Evolutionary conservation across 768 basidiomycete species (phyloP), one percentile per base, ranked within the genome.

Genomic region (Coprinopsis sp.): DNA sequence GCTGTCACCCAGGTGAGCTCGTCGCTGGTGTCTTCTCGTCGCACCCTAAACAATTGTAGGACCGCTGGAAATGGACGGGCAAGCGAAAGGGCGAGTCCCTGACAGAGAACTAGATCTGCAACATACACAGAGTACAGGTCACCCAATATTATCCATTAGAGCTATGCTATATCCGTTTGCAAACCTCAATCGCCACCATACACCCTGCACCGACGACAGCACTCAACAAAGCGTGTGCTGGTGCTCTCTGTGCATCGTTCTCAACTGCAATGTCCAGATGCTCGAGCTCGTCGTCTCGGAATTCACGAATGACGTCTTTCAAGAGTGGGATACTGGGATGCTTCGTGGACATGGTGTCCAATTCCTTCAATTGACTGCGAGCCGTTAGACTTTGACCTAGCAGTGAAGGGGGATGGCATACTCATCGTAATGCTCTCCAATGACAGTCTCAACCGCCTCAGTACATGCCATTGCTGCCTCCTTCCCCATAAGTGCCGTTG

Each of bases 361-460:
- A 69, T 25, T 84, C 82, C 57, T 79, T 78, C 39, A 97, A 72
- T 72, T 97, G 94, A 57, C 93, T 96, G 58, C 22, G 36, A 47
- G 36, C 28, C 29, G 30, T 42, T 37, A 54, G 36, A 47, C 50
- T 47, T 46, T 45, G 52, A n/a, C n/a, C n/a, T 27, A 24, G 36
- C 22, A 16, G 11, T 25, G 42, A 13, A 16, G 18, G 19, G 22
- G 16, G 34, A 41, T 7, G 29, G 23, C 90, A 60, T 61, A 95
- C 94, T 96, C 92, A 62, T 97, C 91, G 58, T 98, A 98, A 65
- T 98, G 94, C 64, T 98, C 94, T 31, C 94, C 94, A 43, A 98
- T 98, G 46, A 91, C 91, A 0, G 94, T 96, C 64, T 98, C 94
- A 16, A 98, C 93, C 0, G 94, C 94, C 64, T 98, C 94, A 0